Evolutionary conservation across 1,284 basidiomycete genomes (phyloP), one percentile per base, ranked within the genome.

Genomic region (Papiliotrema flavescens): DNA sequence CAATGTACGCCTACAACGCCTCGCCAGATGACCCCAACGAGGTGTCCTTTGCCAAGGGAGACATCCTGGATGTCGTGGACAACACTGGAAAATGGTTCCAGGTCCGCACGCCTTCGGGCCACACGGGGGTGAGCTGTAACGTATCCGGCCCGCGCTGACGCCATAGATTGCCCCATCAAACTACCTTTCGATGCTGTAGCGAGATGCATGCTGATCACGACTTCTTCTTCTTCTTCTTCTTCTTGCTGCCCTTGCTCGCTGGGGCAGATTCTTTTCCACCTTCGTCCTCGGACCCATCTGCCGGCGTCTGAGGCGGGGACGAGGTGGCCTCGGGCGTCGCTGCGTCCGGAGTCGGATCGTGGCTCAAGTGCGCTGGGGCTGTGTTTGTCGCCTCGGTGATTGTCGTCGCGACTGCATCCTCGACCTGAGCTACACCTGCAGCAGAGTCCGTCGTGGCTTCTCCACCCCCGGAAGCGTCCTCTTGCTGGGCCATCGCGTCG

Each of bases 51-150:
- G 73, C 80, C 54, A 98, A 98, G 75, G 92, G 92, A 50, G 95
- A 98, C 71, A 82, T 93, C 41, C 83, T 98, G 61, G 93, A 98
- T 56, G 90, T 98, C 60, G 77, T 95, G 50, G 96, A 98, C 78
- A 94, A 90, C 74, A 69, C 67, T n/a, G 91, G 90, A 51, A 93
- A 93, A 75, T 94, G 90, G 90, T 98, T 90, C 90, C 91, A 95
- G 75, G 92, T 92, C 44, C 86, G 81, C 68, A 97, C 90, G 74
- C 73, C 82, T 15, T 87, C 90, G 68, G 95, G 93, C 48, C 79
- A 84, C 56, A 79, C 62, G 87, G 95, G 79, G 91, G 77, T 78
- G 51, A 74, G 77, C 75, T 6, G 14, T 11, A 17, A 15, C 6
- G 32, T 19, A 19, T 17, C 34, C 15, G 42, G 26, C 19, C 26